Evolutionary conservation across 2,329 filamentous ascomycete species (phyloP), one percentile per base, ranked within the genome.

Genomic region (Hypoxylon sp.): DNA sequence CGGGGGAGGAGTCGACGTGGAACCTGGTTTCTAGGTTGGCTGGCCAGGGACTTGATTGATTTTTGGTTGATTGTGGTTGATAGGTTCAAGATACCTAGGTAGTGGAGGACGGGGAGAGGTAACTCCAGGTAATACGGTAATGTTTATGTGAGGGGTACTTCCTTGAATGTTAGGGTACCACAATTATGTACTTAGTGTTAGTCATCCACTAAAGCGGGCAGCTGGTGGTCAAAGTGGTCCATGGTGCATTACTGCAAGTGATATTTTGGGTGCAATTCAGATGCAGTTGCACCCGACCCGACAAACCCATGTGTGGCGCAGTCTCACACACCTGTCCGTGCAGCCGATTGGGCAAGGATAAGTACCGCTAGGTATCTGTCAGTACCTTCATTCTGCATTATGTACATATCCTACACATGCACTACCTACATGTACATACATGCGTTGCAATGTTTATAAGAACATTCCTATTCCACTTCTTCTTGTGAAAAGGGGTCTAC

Each of bases 21-120:
- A 51, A 45, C 57, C 36, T 60, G 34, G 23, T 28, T 28, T 19
- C 25, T 23, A 36, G 34, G 34, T 57, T 57, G 52, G 60, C 41
- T 57, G 52, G 60, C 41, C 38, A 38, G 60, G 60, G 60, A 61
- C 41, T 58, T 45, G 19, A 58, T 28, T n/a, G n/a, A n/a, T n/a
- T n/a, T 25, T 25, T 25, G 23, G 25, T 25, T 5, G 25, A 25
- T 25, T 25, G 25, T 5, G 25, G 25, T 25, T 25, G 25, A 25
- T 25, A n/a, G n/a, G n/a, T n/a, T n/a, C n/a, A n/a, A n/a, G n/a
- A n/a, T n/a, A n/a, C n/a, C n/a, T n/a, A n/a, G n/a, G n/a, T n/a
- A n/a, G n/a, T 11, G 52, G 52, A 49, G 55, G 43, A 41, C n/a
- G 36, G 14, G 14, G 28, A 30, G 28, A 30, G 17, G 38, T 41